A percentile compares a stretch with the other conserved stretches of the same genome.
phyloP scores from a whole-genome alignment of 495 filamentous ascomycete species.

The Rusavskia elegans region DNA sequence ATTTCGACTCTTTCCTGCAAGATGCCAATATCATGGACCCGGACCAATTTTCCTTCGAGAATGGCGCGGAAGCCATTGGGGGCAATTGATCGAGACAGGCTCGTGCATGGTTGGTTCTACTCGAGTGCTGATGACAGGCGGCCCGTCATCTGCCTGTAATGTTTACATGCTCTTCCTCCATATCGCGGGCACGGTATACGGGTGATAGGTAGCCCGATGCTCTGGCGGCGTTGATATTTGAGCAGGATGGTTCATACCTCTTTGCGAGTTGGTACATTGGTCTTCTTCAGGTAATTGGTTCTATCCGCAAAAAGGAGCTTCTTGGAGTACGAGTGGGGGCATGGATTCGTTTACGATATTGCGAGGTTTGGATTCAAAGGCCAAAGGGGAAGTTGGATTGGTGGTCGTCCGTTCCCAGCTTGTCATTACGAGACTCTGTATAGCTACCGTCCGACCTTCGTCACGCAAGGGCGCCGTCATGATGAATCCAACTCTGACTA shows the following conservation, averaged over 20 bases:
- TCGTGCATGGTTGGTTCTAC: not conserved
- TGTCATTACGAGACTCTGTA: no score
- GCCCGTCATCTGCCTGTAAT: not conserved
- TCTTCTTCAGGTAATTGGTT: not conserved
- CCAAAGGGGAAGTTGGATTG: no score
- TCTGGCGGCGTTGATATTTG: slow-evolving; percentile 3
- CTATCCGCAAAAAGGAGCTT: not conserved
- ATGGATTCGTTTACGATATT: not conserved
- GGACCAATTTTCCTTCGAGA: slow-evolving; percentile 34
- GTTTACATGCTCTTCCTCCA: not conserved
- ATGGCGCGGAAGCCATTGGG: slow-evolving; percentile 10
- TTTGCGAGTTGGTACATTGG: slow-evolving; percentile 7
- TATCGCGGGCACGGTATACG: not conserved
- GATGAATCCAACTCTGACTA: no score
- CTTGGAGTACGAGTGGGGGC: not conserved
- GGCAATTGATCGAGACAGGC: not conserved
- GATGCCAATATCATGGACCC: slow-evolving; percentile 15
- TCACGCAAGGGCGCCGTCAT: no score
- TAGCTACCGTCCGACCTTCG: no score
- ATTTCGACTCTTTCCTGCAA: slow-evolving; percentile 82
- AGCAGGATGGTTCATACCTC: slow-evolving; percentile 3
- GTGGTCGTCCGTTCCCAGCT: no score
- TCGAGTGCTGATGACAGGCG: not conserved
- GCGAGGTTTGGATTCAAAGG: no score
- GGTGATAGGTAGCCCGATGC: not conserved